Conservation (phyloP, 108 stramenopile genomes). For the Cyclotella baltica region DNA sequence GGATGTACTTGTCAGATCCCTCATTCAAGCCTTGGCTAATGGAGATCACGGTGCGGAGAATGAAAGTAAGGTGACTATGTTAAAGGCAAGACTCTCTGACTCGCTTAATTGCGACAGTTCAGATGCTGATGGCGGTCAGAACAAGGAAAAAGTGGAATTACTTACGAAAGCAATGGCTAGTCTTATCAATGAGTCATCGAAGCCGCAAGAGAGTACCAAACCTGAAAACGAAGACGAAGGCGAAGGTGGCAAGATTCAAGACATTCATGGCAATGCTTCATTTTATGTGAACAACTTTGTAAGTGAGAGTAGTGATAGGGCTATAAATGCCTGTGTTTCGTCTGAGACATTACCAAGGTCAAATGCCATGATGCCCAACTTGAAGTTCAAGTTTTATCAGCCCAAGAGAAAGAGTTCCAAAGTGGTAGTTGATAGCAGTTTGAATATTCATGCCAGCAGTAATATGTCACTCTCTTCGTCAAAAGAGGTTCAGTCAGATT, state of each 20-base stretch:
- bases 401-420: slow-evolving; percentile 2
- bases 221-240: no score
- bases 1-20: slow-evolving; percentile 1
- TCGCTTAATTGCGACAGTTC: neutral
- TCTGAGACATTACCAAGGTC: no score
- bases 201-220: no score
- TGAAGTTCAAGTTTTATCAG: neutral
- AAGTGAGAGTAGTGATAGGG: no score
- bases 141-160: neutral
- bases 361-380: neutral
- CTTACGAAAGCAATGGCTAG: neutral
- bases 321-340: no score
- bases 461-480: neutral
- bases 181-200: neutral
- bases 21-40: slow-evolving; percentile 9
- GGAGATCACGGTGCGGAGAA: neutral
- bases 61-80: neutral
- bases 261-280: no score
- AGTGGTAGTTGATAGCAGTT: no score
- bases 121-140: no score
- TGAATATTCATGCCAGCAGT: neutral
- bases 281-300: no score
- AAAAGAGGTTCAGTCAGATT: no score
- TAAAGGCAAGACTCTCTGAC: neutral
- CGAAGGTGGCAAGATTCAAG: no score